phyloP scores from a whole-genome alignment of 805 yeast genomes.

The Blastobotrys attinorum region DNA sequence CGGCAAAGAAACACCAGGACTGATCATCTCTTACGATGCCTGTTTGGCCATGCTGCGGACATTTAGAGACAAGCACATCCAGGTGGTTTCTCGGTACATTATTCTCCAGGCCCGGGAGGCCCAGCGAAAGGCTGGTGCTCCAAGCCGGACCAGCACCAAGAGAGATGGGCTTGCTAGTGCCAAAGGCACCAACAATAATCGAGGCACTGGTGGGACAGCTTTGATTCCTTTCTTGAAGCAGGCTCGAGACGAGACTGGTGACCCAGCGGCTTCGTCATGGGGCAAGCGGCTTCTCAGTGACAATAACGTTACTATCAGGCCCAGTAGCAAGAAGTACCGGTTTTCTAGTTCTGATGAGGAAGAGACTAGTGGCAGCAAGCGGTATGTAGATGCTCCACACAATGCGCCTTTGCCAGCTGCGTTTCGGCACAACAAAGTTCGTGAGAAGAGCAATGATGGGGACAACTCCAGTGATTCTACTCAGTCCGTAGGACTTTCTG shows the following conservation, averaged over 20 bases:
- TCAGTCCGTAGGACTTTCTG: conserved; percentile 6
- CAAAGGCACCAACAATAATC: conserved; percentile 37
- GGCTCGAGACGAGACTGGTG: conserved; percentile 94
- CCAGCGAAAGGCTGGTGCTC: conserved; percentile 28
- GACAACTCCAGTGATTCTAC: background rate
- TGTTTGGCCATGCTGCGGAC: conserved; percentile 81
- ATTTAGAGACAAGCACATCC: conserved; percentile 89
- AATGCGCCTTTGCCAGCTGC: conserved; percentile 2
- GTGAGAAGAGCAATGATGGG: background rate
- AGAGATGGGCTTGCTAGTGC: conserved; percentile 44
- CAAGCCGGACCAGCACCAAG: conserved; percentile 39
- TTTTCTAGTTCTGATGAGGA: conserved; percentile 13
- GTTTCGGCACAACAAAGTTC: background rate
- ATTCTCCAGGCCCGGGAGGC: conserved; percentile 64
- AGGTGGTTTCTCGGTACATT: conserved; percentile 82
- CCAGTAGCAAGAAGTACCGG: conserved; percentile 5
- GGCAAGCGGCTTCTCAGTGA: conserved; percentile 50
- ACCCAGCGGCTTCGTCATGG: conserved; percentile 89
- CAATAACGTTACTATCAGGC: conserved; percentile 9
- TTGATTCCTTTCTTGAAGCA: conserved; percentile 87
- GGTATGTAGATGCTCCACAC: background rate
- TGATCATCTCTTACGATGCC: conserved; percentile 74
- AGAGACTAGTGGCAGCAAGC: background rate
- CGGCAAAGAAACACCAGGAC: conserved; percentile 38
- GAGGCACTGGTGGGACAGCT: conserved; percentile 94